phyloP scores from a whole-genome alignment of 83 land plant species.

The Thuja plicata region DNA sequence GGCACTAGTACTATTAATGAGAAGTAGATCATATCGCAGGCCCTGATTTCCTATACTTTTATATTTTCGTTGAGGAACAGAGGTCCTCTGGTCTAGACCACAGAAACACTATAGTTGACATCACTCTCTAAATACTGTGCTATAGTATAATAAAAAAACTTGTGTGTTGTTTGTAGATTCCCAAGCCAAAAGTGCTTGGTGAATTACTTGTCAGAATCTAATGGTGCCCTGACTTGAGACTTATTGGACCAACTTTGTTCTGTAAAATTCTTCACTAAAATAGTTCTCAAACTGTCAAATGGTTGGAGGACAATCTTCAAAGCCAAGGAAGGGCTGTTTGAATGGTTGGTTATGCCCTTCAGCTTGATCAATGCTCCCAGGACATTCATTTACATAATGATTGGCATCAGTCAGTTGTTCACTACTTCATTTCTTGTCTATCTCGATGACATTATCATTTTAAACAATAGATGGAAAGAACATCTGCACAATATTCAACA shows the following conservation, averaged over 20 bases:
- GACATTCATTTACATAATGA: not conserved
- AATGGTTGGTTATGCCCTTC: not conserved
- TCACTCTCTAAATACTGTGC: too few relatives aligned
- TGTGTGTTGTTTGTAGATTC: too few relatives aligned
- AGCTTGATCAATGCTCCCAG: not conserved
- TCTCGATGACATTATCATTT: not conserved
- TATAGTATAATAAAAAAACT: too few relatives aligned
- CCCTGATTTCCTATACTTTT: too few relatives aligned
- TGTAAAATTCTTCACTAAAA: not conserved
- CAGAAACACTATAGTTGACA: too few relatives aligned
- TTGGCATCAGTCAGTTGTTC: not conserved
- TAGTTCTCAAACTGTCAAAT: not conserved
- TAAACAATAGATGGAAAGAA: not conserved
- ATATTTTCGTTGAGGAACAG: too few relatives aligned
- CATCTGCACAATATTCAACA: too few relatives aligned
- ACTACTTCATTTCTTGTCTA: not conserved
- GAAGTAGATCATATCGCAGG: too few relatives aligned
- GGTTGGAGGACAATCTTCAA: not conserved
- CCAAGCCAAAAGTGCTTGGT: too few relatives aligned
- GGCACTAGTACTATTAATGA: too few relatives aligned
- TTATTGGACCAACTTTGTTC: not conserved
- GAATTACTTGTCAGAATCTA: too few relatives aligned
- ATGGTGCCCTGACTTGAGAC: not conserved
- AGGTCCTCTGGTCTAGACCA: too few relatives aligned
- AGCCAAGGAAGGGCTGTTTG: not conserved